Evolutionary conservation across 176 grass and related monocot genomes (phyloP), one percentile per base, ranked within the genome.

Genomic region (Otatea glauca): DNA sequence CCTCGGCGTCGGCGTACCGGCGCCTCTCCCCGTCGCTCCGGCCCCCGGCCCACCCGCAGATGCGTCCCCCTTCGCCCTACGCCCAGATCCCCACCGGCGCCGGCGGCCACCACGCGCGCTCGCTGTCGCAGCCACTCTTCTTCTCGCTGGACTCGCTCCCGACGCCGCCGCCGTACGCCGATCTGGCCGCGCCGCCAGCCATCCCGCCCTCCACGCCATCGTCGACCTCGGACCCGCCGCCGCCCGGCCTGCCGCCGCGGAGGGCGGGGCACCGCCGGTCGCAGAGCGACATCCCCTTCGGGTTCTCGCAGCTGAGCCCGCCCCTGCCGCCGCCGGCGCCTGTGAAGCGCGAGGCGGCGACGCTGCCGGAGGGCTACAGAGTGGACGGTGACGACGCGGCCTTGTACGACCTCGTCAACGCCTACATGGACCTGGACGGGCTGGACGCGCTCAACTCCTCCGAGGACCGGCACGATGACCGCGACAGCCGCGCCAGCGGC

Each of bases 361-460:
- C 72, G 5, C 15, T 73, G 12, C 27, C 68, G 13, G 80, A 87
- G 7, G 84, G 59, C 3, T 53, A 38, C 38, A 89, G 87, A 85
- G 80, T 70, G 87, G 87, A 85, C 53, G 77, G 83, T 50, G 91
- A 90, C 21, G 70, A 85, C 18, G 55, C 68, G 0, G 83, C 73
- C 2, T 47, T 90, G 8, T 94, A 96, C 68, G 91, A 99, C 65
- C 85, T 96, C 65, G 87, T 96, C 86, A 99, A 82, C 72, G 81
- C 93, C 11, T 96, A 99, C 89, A 99, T 99, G 96, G 92, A 99
- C 84, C 85, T 96, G 0, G 93, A 99, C 45, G 87, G 69, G 29
- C 83, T 96, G 27, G 96, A 96, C 32, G 77, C 88, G 16, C 80
- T 98, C 80, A 98, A 98, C 73, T 93, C 93, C 67, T 90, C 87